Percentiles rank a stretch among this genome's conserved stretches.
phyloP scores from a whole-genome alignment of 2,329 filamentous ascomycete genomes.

The Cytospora piceae region DNA sequence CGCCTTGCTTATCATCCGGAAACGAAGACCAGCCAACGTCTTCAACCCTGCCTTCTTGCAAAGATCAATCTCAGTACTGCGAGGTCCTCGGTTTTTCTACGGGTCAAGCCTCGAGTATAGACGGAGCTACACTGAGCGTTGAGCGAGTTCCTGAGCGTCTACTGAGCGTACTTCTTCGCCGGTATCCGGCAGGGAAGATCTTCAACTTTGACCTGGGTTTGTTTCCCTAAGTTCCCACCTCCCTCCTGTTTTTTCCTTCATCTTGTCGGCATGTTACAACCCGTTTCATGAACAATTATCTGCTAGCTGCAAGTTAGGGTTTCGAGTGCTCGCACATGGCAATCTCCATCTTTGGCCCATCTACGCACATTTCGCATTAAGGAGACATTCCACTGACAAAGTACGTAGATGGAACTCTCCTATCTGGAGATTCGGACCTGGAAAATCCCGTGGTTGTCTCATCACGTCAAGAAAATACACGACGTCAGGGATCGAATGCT shows the following conservation, averaged over 20 bases:
- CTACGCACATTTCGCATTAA: neutral
- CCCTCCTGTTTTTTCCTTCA: neutral
- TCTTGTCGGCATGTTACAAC: neutral
- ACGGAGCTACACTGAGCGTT: slow-evolving; percentile 33
- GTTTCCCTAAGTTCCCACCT: neutral
- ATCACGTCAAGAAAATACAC: neutral
- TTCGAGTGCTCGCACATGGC: neutral
- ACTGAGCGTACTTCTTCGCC: slow-evolving; percentile 46
- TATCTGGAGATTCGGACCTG: slow-evolving; percentile 15
- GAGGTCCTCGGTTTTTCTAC: slow-evolving; percentile 46
- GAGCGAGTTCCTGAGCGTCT: slow-evolving; percentile 43
- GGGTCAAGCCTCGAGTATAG: slow-evolving; percentile 39
- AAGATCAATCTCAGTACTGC: slow-evolving; percentile 31
- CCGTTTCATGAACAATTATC: neutral
- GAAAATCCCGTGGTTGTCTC: neutral
- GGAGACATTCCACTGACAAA: neutral
- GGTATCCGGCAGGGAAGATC: slow-evolving; percentile 51
- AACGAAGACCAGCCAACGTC: slow-evolving; percentile 14
- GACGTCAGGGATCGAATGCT: neutral
- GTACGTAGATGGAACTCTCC: neutral
- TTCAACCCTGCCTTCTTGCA: neutral
- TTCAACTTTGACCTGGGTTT: slow-evolving; percentile 45
- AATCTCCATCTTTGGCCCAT: neutral
- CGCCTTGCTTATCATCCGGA: slow-evolving; percentile 17
- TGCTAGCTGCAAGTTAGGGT: neutral